phyloP scores from a whole-genome alignment of 345 rosid genomes.

The Boechera retrofracta region DNA sequence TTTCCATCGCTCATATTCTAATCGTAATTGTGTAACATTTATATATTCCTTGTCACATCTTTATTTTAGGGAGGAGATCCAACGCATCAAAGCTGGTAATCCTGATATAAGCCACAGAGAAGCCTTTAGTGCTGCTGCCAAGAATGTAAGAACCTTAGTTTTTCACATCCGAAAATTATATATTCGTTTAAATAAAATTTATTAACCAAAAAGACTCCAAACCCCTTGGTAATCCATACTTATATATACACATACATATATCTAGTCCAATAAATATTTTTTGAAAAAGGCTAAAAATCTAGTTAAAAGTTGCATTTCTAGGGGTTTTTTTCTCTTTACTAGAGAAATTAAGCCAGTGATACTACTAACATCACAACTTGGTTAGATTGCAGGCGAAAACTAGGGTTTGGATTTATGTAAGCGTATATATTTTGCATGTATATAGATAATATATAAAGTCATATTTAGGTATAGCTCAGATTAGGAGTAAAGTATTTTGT shows the following conservation, averaged over 20 bases:
- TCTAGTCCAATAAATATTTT: neutral
- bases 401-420: constrained; percentile 33
- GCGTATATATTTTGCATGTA: constrained; percentile 2
- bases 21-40: neutral
- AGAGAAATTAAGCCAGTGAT: constrained; percentile 1
- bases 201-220: constrained; percentile 1
- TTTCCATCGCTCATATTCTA: neutral
- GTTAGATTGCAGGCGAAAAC: constrained; percentile 20
- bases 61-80: constrained; percentile 92
- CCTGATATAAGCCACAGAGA: constrained; percentile 99
- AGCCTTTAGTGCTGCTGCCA: constrained; percentile 99
- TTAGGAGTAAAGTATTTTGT: constrained; percentile 41
- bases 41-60: constrained; percentile 14
- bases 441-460: neutral
- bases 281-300: neutral
- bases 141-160: constrained; percentile 71
- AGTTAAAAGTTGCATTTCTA: neutral
- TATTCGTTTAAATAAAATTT: too few species aligned
- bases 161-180: constrained; percentile 13
- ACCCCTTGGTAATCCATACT: neutral
- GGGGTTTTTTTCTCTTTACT: neutral
- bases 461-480: constrained; percentile 31
- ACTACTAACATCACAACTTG: neutral
- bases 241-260: neutral
- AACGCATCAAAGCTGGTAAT: constrained; percentile 97